Evolutionary conservation across 352 stramenopile genomes (phyloP).

Genomic region (Phytophthora pisi): DNA sequence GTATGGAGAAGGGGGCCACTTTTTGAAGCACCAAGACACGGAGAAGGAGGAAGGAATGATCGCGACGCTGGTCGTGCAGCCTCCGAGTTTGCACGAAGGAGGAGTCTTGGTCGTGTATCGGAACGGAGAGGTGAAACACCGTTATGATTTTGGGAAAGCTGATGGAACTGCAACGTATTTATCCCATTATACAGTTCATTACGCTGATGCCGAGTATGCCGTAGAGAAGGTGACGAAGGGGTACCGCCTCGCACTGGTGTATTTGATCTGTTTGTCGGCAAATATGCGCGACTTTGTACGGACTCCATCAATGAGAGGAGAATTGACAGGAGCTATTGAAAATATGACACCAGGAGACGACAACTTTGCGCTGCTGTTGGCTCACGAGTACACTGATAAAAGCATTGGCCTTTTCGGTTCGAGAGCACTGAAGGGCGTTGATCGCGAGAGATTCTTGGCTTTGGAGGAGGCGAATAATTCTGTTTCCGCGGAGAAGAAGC

Average conservation of each 20-base stretch:
- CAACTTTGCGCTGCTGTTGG: not conserved
- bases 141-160: constrained; percentile 22
- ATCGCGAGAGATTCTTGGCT: not conserved
- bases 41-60: constrained; percentile 60
- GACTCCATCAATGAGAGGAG: not conserved
- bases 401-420: not conserved
- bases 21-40: constrained; percentile 48
- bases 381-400: not conserved
- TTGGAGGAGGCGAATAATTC: not conserved
- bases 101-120: constrained; percentile 1
- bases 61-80: constrained; percentile 45
- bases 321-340: not conserved
- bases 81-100: constrained; percentile 25
- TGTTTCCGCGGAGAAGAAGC: not conserved
- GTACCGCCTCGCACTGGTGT: constrained; percentile 24
- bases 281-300: not conserved
- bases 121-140: not conserved
- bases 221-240: constrained; percentile 25
- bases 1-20: constrained; percentile 49
- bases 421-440: not conserved
- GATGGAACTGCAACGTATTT: constrained; percentile 12
- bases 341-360: not conserved
- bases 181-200: constrained; percentile 25
- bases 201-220: constrained; percentile 25
- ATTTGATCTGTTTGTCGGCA: constrained; percentile 19